Percentiles rank a stretch among this genome's conserved stretches.
These are phyloP conservation scores for Globisporangium recalcitrans DNA, from an alignment of 352 stramenopile species.

Conservation along the genomic window DNA sequence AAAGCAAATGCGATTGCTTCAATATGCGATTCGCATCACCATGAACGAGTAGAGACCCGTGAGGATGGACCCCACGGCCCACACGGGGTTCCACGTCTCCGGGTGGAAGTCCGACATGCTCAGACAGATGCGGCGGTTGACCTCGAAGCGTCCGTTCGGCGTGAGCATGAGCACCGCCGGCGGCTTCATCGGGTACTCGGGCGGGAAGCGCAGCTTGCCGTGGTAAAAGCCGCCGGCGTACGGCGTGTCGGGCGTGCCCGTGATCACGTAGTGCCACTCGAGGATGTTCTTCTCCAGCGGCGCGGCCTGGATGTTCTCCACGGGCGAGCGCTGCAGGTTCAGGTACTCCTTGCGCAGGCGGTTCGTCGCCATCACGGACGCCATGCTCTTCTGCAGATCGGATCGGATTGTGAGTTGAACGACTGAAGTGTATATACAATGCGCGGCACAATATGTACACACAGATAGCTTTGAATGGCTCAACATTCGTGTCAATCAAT, in stretches of 20 bases:
- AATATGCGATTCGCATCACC: slow-evolving; percentile 32
- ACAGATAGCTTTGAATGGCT: neutral
- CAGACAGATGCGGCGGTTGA: slow-evolving; percentile 90
- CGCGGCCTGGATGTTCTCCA: slow-evolving; percentile 82
- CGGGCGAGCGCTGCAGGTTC: slow-evolving; percentile 79
- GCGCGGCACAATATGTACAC: too few relatives aligned
- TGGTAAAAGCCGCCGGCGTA: slow-evolving; percentile 90
- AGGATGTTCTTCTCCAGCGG: slow-evolving; percentile 92
- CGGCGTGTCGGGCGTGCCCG: slow-evolving; percentile 43
- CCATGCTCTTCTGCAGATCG: too few relatives aligned
- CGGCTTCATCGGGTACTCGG: slow-evolving; percentile 93
- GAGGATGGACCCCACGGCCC: slow-evolving; percentile 93
- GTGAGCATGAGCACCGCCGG: slow-evolving; percentile 93
- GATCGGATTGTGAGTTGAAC: too few relatives aligned
- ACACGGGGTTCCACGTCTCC: slow-evolving; percentile 95
- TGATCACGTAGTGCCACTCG: slow-evolving; percentile 95
- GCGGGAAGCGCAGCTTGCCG: slow-evolving; percentile 89
- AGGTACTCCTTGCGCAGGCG: slow-evolving; percentile 90
- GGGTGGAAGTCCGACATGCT: slow-evolving; percentile 95
- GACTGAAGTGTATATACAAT: too few relatives aligned
- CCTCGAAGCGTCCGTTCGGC: slow-evolving; percentile 91
- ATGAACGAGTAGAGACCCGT: slow-evolving; percentile 95
- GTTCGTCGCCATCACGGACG: slow-evolving; percentile 77
- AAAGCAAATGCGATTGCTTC: neutral
- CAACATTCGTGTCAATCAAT: too few relatives aligned